Percentiles rank a stretch among this genome's conserved stretches.
phyloP scores from a whole-genome alignment of 208 protist species.

The Acanthamoeba divionensis region DNA sequence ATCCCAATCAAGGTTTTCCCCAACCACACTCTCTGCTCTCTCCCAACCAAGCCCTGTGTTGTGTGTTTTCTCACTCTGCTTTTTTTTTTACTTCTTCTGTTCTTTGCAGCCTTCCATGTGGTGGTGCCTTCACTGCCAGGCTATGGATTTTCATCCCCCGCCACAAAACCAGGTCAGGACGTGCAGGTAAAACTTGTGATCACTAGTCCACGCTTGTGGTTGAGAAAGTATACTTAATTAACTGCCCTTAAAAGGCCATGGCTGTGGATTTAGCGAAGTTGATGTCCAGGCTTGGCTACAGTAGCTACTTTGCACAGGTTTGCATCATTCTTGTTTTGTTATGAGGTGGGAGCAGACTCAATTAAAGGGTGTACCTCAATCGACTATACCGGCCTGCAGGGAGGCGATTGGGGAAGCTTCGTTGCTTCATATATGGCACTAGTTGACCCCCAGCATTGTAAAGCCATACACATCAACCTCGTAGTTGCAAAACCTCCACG shows the following conservation, averaged over 20 bases:
- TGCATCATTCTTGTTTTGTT: too few species aligned
- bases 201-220: not conserved
- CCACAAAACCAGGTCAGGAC: too few species aligned
- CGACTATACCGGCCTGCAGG: conserved; percentile 5
- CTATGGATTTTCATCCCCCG: not conserved
- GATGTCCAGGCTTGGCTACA: not conserved
- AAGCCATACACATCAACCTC: conserved; percentile 28
- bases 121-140: conserved; percentile 5
- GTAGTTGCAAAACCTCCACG: not conserved
- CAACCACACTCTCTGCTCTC: too few species aligned
- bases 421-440: not conserved
- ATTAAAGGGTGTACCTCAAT: conserved; percentile 4
- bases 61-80: too few species aligned
- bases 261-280: not conserved
- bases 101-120: conserved; percentile 24
- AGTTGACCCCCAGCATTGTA: not conserved
- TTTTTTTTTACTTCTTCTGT: too few species aligned
- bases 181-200: too few species aligned
- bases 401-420: conserved; percentile 20
- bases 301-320: not conserved
- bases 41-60: too few species aligned
- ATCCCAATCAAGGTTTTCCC: not conserved
- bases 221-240: not conserved
- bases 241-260: not conserved
- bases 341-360: not conserved